Evolutionary conservation across 345 rosid genomes (phyloP).

Genomic region (Melaleuca quinquenervia): DNA sequence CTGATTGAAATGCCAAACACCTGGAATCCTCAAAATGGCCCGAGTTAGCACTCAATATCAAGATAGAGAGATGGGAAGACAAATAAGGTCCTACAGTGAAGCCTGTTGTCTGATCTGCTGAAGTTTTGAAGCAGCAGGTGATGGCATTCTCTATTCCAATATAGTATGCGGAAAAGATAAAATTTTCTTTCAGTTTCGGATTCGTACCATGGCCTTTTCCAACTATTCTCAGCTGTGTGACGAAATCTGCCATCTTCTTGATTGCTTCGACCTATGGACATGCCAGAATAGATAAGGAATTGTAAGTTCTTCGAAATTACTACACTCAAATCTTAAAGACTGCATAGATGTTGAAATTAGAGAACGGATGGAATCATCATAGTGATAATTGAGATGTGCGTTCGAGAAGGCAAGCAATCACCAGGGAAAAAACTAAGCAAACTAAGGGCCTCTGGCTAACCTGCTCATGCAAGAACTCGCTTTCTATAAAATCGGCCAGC

Average conservation of each 20-base stretch:
- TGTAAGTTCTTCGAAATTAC: not conserved
- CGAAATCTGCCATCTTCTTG: constrained; percentile 78
- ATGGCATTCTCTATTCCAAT: not conserved
- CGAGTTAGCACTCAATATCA: not conserved
- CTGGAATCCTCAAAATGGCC: not conserved
- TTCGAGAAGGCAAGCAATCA: not conserved
- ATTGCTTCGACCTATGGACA: constrained; percentile 59
- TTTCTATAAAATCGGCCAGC: constrained; percentile 60
- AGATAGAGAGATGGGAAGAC: not conserved
- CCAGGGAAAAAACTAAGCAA: not conserved
- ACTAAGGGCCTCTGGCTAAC: constrained; percentile 11
- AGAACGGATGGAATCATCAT: not conserved
- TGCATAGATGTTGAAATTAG: not conserved
- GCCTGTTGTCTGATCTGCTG: not conserved
- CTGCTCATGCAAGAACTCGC: constrained; percentile 66
- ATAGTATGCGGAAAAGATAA: not conserved
- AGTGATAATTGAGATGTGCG: not conserved
- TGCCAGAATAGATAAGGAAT: not conserved
- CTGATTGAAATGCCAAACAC: not conserved
- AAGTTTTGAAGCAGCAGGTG: not conserved
- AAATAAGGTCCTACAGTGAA: not conserved
- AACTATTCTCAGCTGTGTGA: constrained; percentile 72
- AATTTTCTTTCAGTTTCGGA: not conserved
- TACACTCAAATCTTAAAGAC: not conserved
- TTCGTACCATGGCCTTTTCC: constrained; percentile 89